Percentiles rank a stretch among this genome's conserved stretches.
These are phyloP conservation scores for Rhinocladiella mackenziei DNA, from an alignment of 2,329 filamentous ascomycete genomes.

Conservation along the genomic window DNA sequence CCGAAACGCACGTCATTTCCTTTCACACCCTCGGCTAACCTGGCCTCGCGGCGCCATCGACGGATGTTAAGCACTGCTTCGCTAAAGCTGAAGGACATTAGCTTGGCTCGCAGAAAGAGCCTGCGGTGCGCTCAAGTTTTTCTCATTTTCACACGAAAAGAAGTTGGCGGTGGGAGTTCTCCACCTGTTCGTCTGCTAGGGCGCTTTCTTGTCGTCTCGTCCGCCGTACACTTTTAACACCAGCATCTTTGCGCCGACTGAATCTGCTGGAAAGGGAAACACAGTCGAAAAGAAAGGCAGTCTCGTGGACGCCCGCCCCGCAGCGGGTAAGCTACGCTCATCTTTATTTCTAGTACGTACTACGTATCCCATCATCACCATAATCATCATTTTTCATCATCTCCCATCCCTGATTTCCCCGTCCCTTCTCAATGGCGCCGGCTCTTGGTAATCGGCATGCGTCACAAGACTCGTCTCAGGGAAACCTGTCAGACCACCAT, in stretches of 20 bases:
- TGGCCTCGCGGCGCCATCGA: too few relatives aligned
- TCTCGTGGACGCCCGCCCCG: background rate
- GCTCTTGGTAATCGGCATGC: constrained; percentile 27
- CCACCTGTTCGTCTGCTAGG: too few relatives aligned
- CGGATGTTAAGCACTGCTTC: background rate
- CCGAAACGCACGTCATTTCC: background rate
- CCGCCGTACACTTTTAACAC: too few relatives aligned
- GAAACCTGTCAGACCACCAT: constrained; percentile 18
- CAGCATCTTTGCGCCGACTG: too few relatives aligned
- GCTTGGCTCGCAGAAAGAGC: too few relatives aligned
- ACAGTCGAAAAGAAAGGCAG: background rate
- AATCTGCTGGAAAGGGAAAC: too few relatives aligned
- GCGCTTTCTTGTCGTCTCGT: too few relatives aligned
- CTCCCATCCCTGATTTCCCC: constrained; percentile 8
- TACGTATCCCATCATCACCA: constrained; percentile 7
- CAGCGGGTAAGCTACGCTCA: background rate
- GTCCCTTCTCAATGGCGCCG: constrained; percentile 20
- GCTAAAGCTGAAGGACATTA: too few relatives aligned
- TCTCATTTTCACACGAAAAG: too few relatives aligned
- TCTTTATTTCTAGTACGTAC: background rate
- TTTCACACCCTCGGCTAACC: background rate
- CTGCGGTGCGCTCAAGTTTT: too few relatives aligned
- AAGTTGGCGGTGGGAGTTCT: too few relatives aligned
- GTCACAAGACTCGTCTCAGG: constrained; percentile 24
- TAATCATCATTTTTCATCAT: constrained; percentile 11